Percentiles rank a stretch among this genome's conserved stretches.
These are phyloP conservation scores for Actinomortierella ambigua DNA, from an alignment of 371 early-diverging fungal species.

Conservation along the genomic window DNA sequence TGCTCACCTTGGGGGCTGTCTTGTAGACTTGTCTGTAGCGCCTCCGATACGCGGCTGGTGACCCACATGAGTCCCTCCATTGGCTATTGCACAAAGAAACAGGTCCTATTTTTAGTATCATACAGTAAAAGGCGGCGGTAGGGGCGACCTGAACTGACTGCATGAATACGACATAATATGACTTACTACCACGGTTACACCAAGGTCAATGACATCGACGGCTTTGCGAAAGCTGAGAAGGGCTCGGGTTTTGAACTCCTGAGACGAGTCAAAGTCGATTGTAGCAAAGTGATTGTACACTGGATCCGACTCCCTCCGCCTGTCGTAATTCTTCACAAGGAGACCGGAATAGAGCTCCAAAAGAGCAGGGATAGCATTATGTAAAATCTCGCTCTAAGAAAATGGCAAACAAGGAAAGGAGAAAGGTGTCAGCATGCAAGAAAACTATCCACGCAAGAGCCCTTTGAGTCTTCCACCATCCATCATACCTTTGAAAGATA, in stretches of 20 bases:
- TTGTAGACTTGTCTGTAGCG: constrained; percentile 3
- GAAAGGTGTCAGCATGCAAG: too few relatives aligned
- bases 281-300: constrained; percentile 34
- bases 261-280: constrained; percentile 30
- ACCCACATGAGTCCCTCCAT: constrained; percentile 38
- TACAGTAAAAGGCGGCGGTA: neutral
- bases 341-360: constrained; percentile 30
- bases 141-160: neutral
- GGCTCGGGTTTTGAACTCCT: constrained; percentile 26
- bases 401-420: too few relatives aligned
- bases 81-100: constrained; percentile 10
- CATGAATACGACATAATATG: too few relatives aligned
- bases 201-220: constrained; percentile 36
- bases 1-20: too few relatives aligned
- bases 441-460: too few relatives aligned
- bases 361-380: constrained; percentile 19
- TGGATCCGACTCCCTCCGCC: constrained; percentile 16
- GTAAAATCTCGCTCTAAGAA: constrained; percentile 13
- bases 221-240: constrained; percentile 24
- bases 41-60: constrained; percentile 24
- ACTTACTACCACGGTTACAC: constrained; percentile 33
- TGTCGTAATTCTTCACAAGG: constrained; percentile 27
- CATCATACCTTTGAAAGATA: constrained; percentile 26
- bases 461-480: too few relatives aligned
- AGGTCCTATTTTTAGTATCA: too few relatives aligned